These are phyloP conservation scores for Rhodotorula glutinis DNA, from an alignment of 1,284 basidiomycete species.

Conservation along the genomic window DNA sequence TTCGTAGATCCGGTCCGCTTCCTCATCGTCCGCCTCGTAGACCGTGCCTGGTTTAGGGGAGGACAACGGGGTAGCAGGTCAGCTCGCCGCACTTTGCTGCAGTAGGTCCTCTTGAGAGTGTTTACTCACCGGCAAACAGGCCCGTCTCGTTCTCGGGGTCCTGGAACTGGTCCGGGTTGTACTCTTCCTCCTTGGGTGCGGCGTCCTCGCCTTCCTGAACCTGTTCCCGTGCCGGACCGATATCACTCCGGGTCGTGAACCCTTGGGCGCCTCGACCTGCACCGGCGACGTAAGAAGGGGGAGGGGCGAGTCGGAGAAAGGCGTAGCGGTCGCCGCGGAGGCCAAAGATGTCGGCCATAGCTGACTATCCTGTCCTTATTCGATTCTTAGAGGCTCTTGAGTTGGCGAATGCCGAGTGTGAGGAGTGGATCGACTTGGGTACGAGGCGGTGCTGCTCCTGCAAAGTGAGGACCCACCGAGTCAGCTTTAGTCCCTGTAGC, in stretches of 20 bases:
- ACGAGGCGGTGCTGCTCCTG: no score
- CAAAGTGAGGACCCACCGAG: no score
- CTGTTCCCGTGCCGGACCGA: conserved; percentile 93
- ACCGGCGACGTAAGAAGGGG: conserved; percentile 78
- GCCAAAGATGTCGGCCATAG: conserved; percentile 29
- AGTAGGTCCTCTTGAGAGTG: no score
- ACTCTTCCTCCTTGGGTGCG: conserved; percentile 63
- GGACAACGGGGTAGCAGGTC: background rate
- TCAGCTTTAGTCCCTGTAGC: no score
- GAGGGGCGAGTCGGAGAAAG: conserved; percentile 28
- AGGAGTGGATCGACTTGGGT: no score
- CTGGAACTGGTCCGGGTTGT: conserved; percentile 84
- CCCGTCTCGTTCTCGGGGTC: conserved; percentile 98
- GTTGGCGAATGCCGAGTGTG: no score
- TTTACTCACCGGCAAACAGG: conserved; percentile 67
- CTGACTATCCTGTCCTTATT: background rate
- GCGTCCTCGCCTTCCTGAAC: conserved; percentile 61
- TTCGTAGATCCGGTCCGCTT: conserved; percentile 94
- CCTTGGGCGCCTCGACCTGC: conserved; percentile 94
- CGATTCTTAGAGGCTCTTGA: background rate
- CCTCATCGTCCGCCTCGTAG: conserved; percentile 96
- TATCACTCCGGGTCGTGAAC: conserved; percentile 97
- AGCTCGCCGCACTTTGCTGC: background rate
- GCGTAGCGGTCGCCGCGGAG: conserved; percentile 34
- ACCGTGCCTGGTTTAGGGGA: conserved; percentile 64